Base-by-base conservation (phyloP, 805 yeast species). In the Pichia membranifaciens region DNA sequence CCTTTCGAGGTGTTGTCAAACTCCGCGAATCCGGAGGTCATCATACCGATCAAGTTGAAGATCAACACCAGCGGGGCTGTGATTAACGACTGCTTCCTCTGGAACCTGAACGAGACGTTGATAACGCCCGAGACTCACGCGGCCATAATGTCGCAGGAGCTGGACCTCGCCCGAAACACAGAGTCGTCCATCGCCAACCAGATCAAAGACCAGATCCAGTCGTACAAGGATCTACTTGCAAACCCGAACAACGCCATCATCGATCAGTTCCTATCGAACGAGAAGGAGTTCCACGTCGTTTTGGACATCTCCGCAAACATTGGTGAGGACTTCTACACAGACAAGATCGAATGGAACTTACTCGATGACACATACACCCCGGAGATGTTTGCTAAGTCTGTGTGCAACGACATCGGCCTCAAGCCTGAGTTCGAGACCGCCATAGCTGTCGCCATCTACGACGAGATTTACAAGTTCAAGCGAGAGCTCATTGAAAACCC, bases 271-370 rank as follows among this genome's bases (percentile, higher is more conserved):
- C 50, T 53, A 23, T 55, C 52, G 34, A 54, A 54, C 39, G 65
- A 62, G 49, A 69, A 67, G 34, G 87, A 81, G 48, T 67, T 82
- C 25, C 93, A 86, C 58, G 95, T 86, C 1, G 75, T 93, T 3
- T 75, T 93, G 32, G 86, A 88, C 53, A 66, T 93, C 34, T 81
- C 91, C 15, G 86, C 93, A 42, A 87, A 84, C 59, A 69, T 93
- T 51, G 88, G 89, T 54, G 86, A 86, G 60, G 82, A 82, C 56
- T 74, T 90, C 37, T 89, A 82, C 58, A 96, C 89, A 56, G 99
- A 93, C 65, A 84, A 85, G 62, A 84, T 93, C 54, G 98, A 93
- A 66, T 91, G 98, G 98, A 95, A 93, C 59, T 70, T 93, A 38
- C 59, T 68, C 7, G 74, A 68, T 52, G 73, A 69, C 32, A 46